phyloP scores from a whole-genome alignment of 139 green algal species.

The Microglena sp. region DNA sequence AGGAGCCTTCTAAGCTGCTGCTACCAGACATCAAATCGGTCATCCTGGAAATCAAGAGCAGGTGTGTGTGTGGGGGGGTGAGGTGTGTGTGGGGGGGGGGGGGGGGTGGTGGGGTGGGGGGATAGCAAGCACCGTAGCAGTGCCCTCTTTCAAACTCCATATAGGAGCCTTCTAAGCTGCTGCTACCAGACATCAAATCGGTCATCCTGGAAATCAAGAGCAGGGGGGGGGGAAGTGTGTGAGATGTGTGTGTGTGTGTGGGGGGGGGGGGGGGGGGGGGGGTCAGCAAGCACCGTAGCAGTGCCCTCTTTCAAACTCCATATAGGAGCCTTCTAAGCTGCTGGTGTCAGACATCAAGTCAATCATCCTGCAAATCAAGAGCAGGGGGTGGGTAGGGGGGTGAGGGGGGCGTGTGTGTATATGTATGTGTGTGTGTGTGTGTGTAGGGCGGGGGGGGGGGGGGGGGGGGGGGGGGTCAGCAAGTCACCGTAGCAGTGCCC shows the following conservation, averaged over 20 bases:
- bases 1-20: constrained; percentile 22
- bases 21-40: constrained; percentile 12
- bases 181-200: constrained; percentile 10
- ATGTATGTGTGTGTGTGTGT: too few relatives aligned
- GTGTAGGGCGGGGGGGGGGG: too few relatives aligned
- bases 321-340: constrained; percentile 25
- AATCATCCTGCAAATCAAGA: background rate
- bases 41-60: constrained; percentile 10
- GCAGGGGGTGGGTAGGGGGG: too few relatives aligned
- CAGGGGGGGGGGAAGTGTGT: too few relatives aligned
- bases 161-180: constrained; percentile 24
- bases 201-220: constrained; percentile 10
- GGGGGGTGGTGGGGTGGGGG: too few relatives aligned
- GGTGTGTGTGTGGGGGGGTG: too few relatives aligned
- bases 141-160: constrained; percentile 19
- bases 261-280: too few relatives aligned
- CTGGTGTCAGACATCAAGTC: constrained; percentile 7
- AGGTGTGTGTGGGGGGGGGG: too few relatives aligned
- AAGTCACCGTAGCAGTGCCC: too few relatives aligned
- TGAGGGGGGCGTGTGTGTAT: too few relatives aligned
- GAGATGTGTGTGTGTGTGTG: too few relatives aligned
- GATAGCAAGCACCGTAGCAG: background rate
- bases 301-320: constrained; percentile 19
- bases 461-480: too few relatives aligned
- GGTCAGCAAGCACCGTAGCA: background rate